Conservation (phyloP, 306 rosid genomes). For the Castanospermum australe region DNA sequence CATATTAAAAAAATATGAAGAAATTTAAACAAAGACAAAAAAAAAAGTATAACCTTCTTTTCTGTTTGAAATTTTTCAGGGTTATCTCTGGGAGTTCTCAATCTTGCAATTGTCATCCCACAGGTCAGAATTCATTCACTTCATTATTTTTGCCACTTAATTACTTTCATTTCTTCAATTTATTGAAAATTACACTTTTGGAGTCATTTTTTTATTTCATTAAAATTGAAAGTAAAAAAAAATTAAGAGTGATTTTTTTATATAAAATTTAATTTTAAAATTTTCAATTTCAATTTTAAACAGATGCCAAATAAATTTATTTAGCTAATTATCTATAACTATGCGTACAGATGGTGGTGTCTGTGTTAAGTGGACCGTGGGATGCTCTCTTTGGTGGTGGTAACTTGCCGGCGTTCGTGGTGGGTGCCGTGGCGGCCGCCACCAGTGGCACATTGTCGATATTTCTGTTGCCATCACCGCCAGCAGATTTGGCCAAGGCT, state of each 20-base stretch:
- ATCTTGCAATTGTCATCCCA: conserved; percentile 72
- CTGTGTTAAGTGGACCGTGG: conserved; percentile 71
- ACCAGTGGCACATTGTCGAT: conserved; percentile 60
- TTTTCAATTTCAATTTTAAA: too few species aligned
- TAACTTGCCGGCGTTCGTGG: conserved; percentile 83
- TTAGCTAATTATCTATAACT: too few species aligned
- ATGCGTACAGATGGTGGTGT: conserved; percentile 86
- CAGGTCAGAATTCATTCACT: conserved; percentile 47
- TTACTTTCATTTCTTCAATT: too few species aligned
- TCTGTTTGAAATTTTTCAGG: conserved; percentile 46
- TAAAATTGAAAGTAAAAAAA: too few species aligned
- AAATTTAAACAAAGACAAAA: too few species aligned
- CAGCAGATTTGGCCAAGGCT: conserved; percentile 47
- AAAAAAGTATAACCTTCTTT: background rate
- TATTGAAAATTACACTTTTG: too few species aligned
- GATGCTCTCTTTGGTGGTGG: conserved; percentile 82
- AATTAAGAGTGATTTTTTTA: too few species aligned
- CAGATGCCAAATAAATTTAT: too few species aligned
- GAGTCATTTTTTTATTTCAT: too few species aligned
- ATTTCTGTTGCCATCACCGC: conserved; percentile 68
- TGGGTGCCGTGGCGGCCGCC: conserved; percentile 63
- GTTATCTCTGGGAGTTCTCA: conserved; percentile 77
- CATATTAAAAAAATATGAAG: too few species aligned
- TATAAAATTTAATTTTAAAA: too few species aligned
- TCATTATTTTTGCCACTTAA: background rate